These are phyloP conservation scores for Schwanniomyces etchellsii DNA, from an alignment of 1,139 yeast species.

Conservation along the genomic window DNA sequence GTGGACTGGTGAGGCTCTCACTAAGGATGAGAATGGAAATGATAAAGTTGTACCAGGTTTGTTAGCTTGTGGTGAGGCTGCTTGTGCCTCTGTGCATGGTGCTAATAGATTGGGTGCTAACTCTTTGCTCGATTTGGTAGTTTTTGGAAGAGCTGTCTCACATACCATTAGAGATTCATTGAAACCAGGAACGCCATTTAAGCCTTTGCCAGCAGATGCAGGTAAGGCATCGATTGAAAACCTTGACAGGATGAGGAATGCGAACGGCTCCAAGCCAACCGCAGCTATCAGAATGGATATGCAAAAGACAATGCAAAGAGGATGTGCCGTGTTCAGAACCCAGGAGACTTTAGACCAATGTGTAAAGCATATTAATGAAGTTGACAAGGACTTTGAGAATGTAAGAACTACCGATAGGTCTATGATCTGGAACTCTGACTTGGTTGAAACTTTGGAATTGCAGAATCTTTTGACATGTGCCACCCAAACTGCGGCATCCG, in stretches of 20 bases:
- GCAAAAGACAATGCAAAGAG: constrained; percentile 97
- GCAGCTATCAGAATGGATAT: constrained; percentile 85
- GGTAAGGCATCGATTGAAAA: constrained; percentile 89
- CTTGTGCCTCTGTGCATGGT: constrained; percentile 98
- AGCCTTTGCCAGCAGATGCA: constrained; percentile 69
- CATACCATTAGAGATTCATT: constrained; percentile 82
- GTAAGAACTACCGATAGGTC: constrained; percentile 91
- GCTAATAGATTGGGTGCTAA: constrained; percentile 99
- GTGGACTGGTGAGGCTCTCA: constrained; percentile 93
- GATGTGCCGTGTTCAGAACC: constrained; percentile 94
- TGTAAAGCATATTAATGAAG: constrained; percentile 69
- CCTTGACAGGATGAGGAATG: constrained; percentile 83
- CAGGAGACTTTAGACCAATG: constrained; percentile 91
- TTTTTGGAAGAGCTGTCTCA: constrained; percentile 97
- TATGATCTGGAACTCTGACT: constrained; percentile 97
- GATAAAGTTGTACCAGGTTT: constrained; percentile 92
- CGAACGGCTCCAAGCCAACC: constrained; percentile 74
- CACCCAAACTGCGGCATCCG: constrained; percentile 89
- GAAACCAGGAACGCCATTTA: constrained; percentile 85
- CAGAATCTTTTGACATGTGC: constrained; percentile 98
- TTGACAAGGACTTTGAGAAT: constrained; percentile 62
- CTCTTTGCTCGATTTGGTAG: constrained; percentile 93
- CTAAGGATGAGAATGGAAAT: constrained; percentile 79
- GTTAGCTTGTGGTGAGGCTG: constrained; percentile 98
- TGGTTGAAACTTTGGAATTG: constrained; percentile 92